Conservation (phyloP, 805 yeast species). For the Candida sithepensis region DNA sequence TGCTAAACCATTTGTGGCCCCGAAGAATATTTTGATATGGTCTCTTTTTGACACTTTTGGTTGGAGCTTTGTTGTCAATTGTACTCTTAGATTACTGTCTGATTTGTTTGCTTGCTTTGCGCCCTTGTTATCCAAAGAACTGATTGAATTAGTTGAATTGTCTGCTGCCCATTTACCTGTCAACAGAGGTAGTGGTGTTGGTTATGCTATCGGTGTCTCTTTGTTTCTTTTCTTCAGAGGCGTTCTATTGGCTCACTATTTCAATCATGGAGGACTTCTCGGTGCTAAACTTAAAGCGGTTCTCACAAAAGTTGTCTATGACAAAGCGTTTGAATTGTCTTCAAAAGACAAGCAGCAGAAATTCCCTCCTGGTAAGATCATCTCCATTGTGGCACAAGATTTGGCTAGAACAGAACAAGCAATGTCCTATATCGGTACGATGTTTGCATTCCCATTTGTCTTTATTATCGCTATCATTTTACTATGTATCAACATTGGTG, state of each 20-base stretch:
- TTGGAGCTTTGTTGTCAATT: conserved; percentile 38
- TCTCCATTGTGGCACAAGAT: conserved; percentile 77
- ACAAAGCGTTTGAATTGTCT: conserved; percentile 59
- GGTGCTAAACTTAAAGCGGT: conserved; percentile 71
- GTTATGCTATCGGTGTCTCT: conserved; percentile 68
- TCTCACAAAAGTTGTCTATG: conserved; percentile 60
- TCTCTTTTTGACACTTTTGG: conserved; percentile 44
- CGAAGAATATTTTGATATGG: conserved; percentile 27
- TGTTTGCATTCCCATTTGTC: conserved; percentile 59
- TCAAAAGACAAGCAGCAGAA: conserved; percentile 50
- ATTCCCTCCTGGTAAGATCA: conserved; percentile 66
- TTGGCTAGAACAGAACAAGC: conserved; percentile 74
- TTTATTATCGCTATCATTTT: conserved; percentile 58
- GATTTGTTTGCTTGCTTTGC: conserved; percentile 48
- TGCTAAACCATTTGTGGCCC: conserved; percentile 1
- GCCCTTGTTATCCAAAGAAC: conserved; percentile 61
- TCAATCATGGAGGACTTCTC: conserved; percentile 51
- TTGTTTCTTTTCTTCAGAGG: conserved; percentile 48
- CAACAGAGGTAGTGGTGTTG: conserved; percentile 60
- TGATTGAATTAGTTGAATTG: conserved; percentile 57
- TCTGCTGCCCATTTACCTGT: conserved; percentile 39
- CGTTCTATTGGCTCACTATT: conserved; percentile 53
- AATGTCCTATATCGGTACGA: conserved; percentile 58
- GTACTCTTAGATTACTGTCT: conserved; percentile 37
- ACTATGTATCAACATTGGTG: conserved; percentile 64